Conservation (phyloP, 345 rosid genomes). For the Turnera subulata region DNA sequence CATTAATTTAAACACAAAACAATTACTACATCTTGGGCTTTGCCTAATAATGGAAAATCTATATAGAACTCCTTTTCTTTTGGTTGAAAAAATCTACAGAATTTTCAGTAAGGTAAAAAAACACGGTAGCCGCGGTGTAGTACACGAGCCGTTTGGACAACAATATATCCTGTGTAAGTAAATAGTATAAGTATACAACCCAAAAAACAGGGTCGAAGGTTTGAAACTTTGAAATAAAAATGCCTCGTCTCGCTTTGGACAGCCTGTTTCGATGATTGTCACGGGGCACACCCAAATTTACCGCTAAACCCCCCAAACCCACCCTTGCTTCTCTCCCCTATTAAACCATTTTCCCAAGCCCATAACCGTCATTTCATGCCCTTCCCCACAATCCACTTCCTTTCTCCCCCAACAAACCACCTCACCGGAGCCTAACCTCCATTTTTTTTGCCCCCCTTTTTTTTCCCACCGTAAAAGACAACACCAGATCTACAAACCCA, state of each 20-base stretch:
- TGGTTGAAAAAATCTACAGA: too few relatives aligned
- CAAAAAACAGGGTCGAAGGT: too few relatives aligned
- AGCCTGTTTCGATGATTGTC: slow-evolving; percentile 9
- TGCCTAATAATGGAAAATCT: too few relatives aligned
- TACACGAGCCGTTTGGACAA: too few relatives aligned
- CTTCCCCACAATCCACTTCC: neutral
- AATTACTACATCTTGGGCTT: too few relatives aligned
- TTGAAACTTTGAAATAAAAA: neutral
- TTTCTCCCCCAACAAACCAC: neutral
- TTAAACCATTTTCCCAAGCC: neutral
- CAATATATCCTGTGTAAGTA: too few relatives aligned
- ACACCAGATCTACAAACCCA: slow-evolving; percentile 6
- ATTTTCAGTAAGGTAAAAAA: too few relatives aligned
- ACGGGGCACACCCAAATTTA: neutral
- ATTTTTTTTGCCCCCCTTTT: neutral
- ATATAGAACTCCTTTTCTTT: too few relatives aligned
- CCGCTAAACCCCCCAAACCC: neutral
- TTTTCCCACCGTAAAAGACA: neutral
- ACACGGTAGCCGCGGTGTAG: too few relatives aligned
- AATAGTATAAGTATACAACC: too few relatives aligned
- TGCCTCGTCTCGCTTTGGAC: slow-evolving; percentile 1
- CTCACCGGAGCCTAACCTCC: slow-evolving; percentile 8
- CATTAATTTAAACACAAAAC: too few relatives aligned
- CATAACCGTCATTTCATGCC: neutral
- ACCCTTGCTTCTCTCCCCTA: neutral